phyloP scores from a whole-genome alignment of 2,329 filamentous ascomycete species.

The Neophaeococcomyces aloes region DNA sequence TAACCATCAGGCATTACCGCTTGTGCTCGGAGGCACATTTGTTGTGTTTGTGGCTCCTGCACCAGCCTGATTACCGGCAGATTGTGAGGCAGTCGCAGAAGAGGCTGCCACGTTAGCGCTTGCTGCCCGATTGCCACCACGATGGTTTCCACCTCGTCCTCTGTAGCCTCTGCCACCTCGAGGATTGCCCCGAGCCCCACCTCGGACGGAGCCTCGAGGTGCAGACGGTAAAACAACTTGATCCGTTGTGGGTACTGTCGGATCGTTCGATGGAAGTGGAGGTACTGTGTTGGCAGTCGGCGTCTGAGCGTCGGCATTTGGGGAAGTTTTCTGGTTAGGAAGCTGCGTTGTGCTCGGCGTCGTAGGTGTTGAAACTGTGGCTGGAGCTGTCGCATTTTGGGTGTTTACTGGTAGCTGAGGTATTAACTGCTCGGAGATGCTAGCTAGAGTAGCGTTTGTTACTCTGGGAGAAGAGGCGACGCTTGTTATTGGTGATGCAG shows the following conservation, averaged over 20 bases:
- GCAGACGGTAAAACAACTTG: constrained; percentile 5
- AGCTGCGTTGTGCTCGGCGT: not conserved
- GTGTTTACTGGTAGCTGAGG: constrained; percentile 8
- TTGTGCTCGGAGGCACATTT: too few relatives aligned
- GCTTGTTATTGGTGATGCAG: constrained; percentile 1
- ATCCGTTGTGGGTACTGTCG: constrained; percentile 9
- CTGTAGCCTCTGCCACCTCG: constrained; percentile 7
- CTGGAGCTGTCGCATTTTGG: not conserved
- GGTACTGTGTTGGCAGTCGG: constrained; percentile 1
- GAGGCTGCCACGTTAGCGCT: not conserved
- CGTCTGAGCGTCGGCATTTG: not conserved
- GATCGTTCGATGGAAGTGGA: not conserved
- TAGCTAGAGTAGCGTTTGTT: constrained; percentile 1
- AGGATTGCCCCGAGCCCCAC: constrained; percentile 11
- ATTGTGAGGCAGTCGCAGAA: too few relatives aligned
- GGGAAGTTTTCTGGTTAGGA: not conserved
- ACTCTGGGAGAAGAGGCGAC: constrained; percentile 1
- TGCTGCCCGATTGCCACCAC: constrained; percentile 10
- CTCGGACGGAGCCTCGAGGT: constrained; percentile 11
- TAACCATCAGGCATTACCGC: too few relatives aligned
- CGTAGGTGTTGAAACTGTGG: constrained; percentile 11
- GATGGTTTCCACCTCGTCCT: constrained; percentile 9
- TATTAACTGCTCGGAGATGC: constrained; percentile 9
- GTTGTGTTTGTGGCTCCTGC: too few relatives aligned
- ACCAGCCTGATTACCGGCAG: too few relatives aligned